These are phyloP conservation scores for Pythium sukuiense DNA, from an alignment of 352 stramenopile genomes.

Conservation along the genomic window DNA sequence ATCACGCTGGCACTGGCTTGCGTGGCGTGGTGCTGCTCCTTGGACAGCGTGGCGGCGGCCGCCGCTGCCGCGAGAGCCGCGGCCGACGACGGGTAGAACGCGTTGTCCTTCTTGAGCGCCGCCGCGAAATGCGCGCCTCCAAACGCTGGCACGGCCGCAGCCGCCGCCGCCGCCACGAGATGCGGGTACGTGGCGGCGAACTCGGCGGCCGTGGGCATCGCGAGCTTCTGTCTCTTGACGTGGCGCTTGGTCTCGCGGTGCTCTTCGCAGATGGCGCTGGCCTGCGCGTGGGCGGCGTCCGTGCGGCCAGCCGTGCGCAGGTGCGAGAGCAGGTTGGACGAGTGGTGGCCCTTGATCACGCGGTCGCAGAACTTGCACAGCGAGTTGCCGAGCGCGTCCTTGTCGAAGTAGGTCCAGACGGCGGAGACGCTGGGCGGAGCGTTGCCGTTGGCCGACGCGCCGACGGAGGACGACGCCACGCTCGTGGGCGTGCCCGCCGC, in stretches of 20 bases:
- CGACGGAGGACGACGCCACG: slow-evolving; percentile 12
- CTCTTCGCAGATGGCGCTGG: slow-evolving; percentile 73
- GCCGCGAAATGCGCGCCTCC: slow-evolving; percentile 13
- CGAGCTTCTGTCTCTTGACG: slow-evolving; percentile 72
- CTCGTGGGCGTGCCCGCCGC: slow-evolving; percentile 10
- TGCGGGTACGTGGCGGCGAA: slow-evolving; percentile 49
- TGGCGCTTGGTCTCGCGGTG: slow-evolving; percentile 78
- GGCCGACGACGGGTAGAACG: slow-evolving; percentile 20
- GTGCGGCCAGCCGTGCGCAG: slow-evolving; percentile 72
- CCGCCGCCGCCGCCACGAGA: slow-evolving; percentile 44
- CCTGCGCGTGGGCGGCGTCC: slow-evolving; percentile 69
- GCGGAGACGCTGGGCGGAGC: slow-evolving; percentile 65
- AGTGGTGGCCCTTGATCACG: slow-evolving; percentile 86
- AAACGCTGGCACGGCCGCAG: slow-evolving; percentile 38
- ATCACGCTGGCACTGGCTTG: slow-evolving; percentile 12
- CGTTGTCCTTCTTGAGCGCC: slow-evolving; percentile 31
- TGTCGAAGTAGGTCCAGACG: slow-evolving; percentile 85
- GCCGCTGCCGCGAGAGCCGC: slow-evolving; percentile 40
- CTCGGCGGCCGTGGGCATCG: slow-evolving; percentile 51
- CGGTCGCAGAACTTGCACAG: slow-evolving; percentile 85
- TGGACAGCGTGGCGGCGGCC: slow-evolving; percentile 41
- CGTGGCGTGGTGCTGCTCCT: slow-evolving; percentile 44
- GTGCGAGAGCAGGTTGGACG: slow-evolving; percentile 79
- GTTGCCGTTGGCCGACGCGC: slow-evolving; percentile 16
- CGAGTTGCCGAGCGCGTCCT: slow-evolving; percentile 72